Percentiles rank a stretch among this genome's conserved stretches.
Evolutionary conservation across 192 early-diverging fungal genomes (phyloP).

Genomic region (Coemansia sp.): DNA sequence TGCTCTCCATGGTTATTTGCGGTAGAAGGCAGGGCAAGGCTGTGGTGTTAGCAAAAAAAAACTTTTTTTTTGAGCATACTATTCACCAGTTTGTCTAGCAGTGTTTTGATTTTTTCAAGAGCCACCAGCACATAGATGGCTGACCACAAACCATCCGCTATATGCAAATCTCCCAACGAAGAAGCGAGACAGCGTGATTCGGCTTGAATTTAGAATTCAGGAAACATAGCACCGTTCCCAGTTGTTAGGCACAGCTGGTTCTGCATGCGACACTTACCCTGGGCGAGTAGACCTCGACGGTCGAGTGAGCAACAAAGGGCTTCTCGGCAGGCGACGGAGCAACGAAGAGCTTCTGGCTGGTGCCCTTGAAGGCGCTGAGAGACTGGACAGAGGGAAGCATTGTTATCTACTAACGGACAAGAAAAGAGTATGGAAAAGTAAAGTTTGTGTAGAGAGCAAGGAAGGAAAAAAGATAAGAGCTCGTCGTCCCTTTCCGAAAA

Average conservation of each 20-base stretch:
- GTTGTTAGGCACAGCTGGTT: too few species aligned
- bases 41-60: too few species aligned
- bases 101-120: too few species aligned
- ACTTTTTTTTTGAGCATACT: too few species aligned
- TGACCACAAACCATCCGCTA: too few species aligned
- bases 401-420: constrained; percentile 3
- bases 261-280: constrained; percentile 32
- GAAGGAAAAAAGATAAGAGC: constrained; percentile 5
- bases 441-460: constrained; percentile 2
- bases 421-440: constrained; percentile 9
- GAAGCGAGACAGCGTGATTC: background rate
- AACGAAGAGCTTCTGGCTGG: constrained; percentile 47
- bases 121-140: too few species aligned
- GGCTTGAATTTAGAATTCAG: background rate
- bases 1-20: too few species aligned
- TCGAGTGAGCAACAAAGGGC: constrained; percentile 48
- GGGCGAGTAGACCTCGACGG: constrained; percentile 55
- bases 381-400: constrained; percentile 48
- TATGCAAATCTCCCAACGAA: too few species aligned
- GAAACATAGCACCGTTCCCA: background rate
- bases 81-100: too few species aligned
- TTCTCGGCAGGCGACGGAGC: constrained; percentile 51
- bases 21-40: too few species aligned
- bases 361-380: constrained; percentile 51
- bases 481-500: too few species aligned